Evolutionary conservation across 176 grass and related monocot genomes (phyloP), one percentile per base, ranked within the genome.

Genomic region (Rhynchospora pubera): DNA sequence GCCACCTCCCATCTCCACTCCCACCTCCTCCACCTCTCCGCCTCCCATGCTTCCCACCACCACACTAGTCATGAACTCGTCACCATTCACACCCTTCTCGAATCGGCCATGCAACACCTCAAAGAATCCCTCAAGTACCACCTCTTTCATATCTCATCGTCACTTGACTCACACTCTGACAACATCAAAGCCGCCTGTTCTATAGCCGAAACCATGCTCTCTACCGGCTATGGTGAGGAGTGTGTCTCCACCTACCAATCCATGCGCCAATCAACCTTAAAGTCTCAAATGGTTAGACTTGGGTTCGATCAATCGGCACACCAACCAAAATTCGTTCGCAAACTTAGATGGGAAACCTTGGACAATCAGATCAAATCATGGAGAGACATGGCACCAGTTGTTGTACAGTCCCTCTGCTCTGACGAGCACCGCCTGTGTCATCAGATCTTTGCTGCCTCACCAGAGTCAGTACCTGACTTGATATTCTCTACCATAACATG

Each of bases 221-320:
- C 89, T 26, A 83, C 91, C 0, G 91, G 94, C 0, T 93, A 97
- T 32, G 87, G 91, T 65, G 81, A 81, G 66, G 91, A 97, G 91
- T 97, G 89, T 39, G 11, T 97, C 1, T 45, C 75, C n/a, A 57
- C 71, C 52, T 97, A 88, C 82, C 91, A 90, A 60, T 71, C 67
- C 9, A 76, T 63, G 42, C 87, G 94, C 2, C 91, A 75, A 1
- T 43, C 85, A 2, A 61, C 71, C 21, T 19, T 97, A 19, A 65
- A 83, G n/a, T 19, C 58, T 19, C 70, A 57, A 30, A 62, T 91
- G 77, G 70, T 62, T 21, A 28, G 64, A 2, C 73, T 92, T 61
- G 79, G 86, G 34, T 88, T 87, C 74, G 32, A 81, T 81, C 78
- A 39, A 50, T 61, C 81, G 0, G 52, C 18, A 48, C 23, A 24